phyloP scores from a whole-genome alignment of 306 rosid species.

The Mucuna pruriens region DNA sequence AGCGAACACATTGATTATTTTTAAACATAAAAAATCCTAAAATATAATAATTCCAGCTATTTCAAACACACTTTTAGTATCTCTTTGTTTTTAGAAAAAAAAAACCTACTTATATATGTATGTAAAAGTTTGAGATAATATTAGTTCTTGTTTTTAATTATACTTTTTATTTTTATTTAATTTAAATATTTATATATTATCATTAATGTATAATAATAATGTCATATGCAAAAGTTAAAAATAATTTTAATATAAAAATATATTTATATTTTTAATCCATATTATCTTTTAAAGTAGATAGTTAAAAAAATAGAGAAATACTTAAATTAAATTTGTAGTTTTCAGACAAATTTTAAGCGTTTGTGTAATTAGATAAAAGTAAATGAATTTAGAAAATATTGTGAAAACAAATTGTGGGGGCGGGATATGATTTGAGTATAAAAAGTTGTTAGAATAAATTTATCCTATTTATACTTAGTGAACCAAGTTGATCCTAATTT shows the following conservation, averaged over 20 bases:
- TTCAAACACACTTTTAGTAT: no score
- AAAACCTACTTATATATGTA: no score
- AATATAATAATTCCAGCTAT: no score
- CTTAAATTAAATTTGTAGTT: not conserved
- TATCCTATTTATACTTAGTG: not conserved
- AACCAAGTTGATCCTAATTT: not conserved
- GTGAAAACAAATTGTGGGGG: not conserved
- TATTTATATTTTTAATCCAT: not conserved
- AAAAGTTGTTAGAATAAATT: not conserved
- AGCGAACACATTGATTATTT: no score
- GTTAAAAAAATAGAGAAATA: not conserved
- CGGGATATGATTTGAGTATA: no score
- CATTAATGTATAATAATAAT: not conserved
- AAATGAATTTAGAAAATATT: no score
- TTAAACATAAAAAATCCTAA: no score
- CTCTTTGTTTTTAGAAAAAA: no score
- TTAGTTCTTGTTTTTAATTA: not conserved
- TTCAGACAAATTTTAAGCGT: not conserved
- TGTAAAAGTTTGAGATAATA: no score
- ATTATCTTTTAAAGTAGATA: not conserved
- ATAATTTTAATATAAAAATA: not conserved
- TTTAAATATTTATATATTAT: not conserved
- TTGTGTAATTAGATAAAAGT: no score
- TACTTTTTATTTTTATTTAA: no score
- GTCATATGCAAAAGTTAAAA: not conserved